Conservation (phyloP, 768 basidiomycete genomes). For the Mycena polygramma region DNA sequence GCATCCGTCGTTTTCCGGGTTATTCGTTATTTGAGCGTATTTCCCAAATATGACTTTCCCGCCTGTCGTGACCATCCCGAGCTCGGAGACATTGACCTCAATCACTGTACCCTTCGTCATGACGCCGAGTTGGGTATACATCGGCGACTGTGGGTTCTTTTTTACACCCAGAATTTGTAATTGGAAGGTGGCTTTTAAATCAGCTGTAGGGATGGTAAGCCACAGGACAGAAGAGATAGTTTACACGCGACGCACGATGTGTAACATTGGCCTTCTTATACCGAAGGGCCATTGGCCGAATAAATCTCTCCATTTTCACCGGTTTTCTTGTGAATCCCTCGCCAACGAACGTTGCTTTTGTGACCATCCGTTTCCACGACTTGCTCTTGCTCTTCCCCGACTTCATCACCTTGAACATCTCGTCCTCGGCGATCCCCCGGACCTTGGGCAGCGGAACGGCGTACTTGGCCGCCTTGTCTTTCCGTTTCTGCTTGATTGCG, state of each 20-base stretch:
- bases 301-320: conserved; percentile 98
- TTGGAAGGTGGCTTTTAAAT: conserved; percentile 98
- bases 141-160: conserved; percentile 99
- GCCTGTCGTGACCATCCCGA: conserved; percentile 97
- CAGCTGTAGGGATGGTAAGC: conserved; percentile 65
- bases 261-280: conserved; percentile 99
- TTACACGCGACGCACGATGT: conserved; percentile 77
- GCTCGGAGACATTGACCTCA: conserved; percentile 98
- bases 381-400: conserved; percentile 97
- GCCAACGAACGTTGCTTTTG: conserved; percentile 98
- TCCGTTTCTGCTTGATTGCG: conserved; percentile 98
- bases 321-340: conserved; percentile 98
- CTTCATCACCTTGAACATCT: conserved; percentile 99
- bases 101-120: conserved; percentile 98
- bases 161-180: conserved; percentile 97
- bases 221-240: not conserved
- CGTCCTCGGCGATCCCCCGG: conserved; percentile 97
- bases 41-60: conserved; percentile 96
- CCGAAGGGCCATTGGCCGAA: conserved; percentile 96
- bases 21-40: conserved; percentile 95
- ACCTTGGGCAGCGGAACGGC: conserved; percentile 97
- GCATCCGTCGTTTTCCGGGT: conserved; percentile 96
- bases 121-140: conserved; percentile 96
- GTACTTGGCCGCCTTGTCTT: conserved; percentile 99
- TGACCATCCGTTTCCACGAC: conserved; percentile 99